A percentile compares a stretch with the other conserved stretches of the same genome.
These are phyloP conservation scores for Saturnispora hagleri DNA, from an alignment of 805 yeast species.

Conservation along the genomic window DNA sequence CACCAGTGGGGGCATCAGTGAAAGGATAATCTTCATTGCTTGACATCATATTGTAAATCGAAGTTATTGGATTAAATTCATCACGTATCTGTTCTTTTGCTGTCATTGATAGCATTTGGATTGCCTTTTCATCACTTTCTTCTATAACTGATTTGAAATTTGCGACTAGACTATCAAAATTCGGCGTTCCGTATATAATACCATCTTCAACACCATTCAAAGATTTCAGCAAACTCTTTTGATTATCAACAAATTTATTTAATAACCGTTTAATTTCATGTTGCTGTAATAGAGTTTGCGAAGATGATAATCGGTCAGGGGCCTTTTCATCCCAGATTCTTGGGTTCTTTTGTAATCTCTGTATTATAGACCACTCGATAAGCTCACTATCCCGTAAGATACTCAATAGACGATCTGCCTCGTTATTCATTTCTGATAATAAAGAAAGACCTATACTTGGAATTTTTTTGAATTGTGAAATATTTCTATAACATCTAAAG, in stretches of 20 bases:
- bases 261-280: conserved; percentile 55
- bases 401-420: conserved; percentile 17
- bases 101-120: background rate
- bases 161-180: background rate
- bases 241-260: conserved; percentile 33
- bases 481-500: background rate
- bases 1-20: background rate
- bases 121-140: conserved; percentile 2
- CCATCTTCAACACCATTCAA: conserved; percentile 3
- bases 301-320: conserved; percentile 32
- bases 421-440: background rate
- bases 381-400: conserved; percentile 58
- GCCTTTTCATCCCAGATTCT: conserved; percentile 31
- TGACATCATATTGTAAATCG: conserved; percentile 3
- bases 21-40: background rate
- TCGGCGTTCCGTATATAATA: background rate
- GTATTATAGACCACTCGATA: conserved; percentile 57
- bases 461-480: background rate
- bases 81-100: background rate
- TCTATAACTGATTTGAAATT: background rate
- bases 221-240: conserved; percentile 18
- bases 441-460: background rate
- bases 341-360: conserved; percentile 56
- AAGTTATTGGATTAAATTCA: background rate
- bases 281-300: conserved; percentile 50